These are phyloP conservation scores for Globisporangium sylvaticum DNA, from an alignment of 352 stramenopile genomes.

Conservation along the genomic window DNA sequence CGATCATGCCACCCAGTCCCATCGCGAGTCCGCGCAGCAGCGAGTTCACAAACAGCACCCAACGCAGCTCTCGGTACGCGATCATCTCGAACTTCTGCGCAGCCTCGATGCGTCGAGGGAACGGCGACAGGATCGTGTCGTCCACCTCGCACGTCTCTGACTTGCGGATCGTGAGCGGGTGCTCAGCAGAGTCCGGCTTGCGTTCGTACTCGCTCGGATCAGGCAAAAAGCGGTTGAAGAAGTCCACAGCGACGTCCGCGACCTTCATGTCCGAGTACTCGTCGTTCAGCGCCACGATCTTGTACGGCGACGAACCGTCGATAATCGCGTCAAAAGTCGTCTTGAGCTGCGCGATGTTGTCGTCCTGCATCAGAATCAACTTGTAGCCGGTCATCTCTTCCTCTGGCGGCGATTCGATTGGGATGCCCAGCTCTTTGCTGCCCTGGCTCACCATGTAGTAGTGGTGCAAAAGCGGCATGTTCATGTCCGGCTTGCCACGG, in stretches of 20 bases:
- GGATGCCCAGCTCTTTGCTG: slow-evolving; percentile 73
- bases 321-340: slow-evolving; percentile 65
- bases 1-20: slow-evolving; percentile 71
- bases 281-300: slow-evolving; percentile 84
- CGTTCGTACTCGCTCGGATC: slow-evolving; percentile 66
- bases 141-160: slow-evolving; percentile 69
- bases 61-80: slow-evolving; percentile 75
- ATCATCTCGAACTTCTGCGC: slow-evolving; percentile 78
- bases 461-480: slow-evolving; percentile 84
- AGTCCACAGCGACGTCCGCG: slow-evolving; percentile 62
- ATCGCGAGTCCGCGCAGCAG: slow-evolving; percentile 71
- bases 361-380: slow-evolving; percentile 80
- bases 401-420: slow-evolving; percentile 62
- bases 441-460: slow-evolving; percentile 87
- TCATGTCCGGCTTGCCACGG: slow-evolving; percentile 83
- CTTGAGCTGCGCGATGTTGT: slow-evolving; percentile 73
- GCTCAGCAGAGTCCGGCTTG: slow-evolving; percentile 34
- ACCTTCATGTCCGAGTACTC: slow-evolving; percentile 84
- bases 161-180: slow-evolving; percentile 58
- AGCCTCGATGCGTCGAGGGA: slow-evolving; percentile 53
- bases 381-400: slow-evolving; percentile 84
- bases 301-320: slow-evolving; percentile 57
- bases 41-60: slow-evolving; percentile 79
- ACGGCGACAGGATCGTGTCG: slow-evolving; percentile 60
- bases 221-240: slow-evolving; percentile 68